Evolutionary conservation across 1,284 basidiomycete species (phyloP).

Genomic region (Heliocybe sulcata): DNA sequence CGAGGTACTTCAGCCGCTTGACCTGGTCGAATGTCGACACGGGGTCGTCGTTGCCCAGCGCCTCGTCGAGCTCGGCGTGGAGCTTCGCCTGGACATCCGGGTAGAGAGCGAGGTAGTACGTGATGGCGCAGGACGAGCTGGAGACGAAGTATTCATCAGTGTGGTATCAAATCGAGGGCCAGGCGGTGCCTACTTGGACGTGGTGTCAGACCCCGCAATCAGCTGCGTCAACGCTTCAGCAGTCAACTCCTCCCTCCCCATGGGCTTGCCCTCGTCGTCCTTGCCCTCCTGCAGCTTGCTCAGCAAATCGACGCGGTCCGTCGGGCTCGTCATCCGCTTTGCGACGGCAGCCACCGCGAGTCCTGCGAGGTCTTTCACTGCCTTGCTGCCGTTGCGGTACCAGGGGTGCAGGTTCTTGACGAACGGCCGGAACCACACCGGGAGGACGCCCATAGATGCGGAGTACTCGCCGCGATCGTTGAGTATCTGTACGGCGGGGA

Average conservation of each 20-base stretch:
- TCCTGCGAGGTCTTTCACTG: constrained; percentile 71
- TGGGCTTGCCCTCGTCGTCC: constrained; percentile 73
- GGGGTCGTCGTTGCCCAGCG: constrained; percentile 49
- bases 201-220: constrained; percentile 81
- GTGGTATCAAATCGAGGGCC: not conserved
- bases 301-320: constrained; percentile 72
- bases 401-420: constrained; percentile 61
- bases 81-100: constrained; percentile 64
- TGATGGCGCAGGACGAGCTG: constrained; percentile 80
- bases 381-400: constrained; percentile 64
- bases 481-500: constrained; percentile 81
- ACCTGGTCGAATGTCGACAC: constrained; percentile 52
- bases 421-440: constrained; percentile 63
- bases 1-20: constrained; percentile 68
- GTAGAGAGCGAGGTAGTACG: constrained; percentile 74
- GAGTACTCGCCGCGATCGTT: constrained; percentile 88
- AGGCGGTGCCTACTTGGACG: constrained; percentile 58
- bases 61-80: constrained; percentile 76
- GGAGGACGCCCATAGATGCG: constrained; percentile 78
- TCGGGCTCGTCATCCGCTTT: constrained; percentile 57
- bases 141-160: constrained; percentile 3
- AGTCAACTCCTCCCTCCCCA: constrained; percentile 78
- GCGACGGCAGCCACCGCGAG: constrained; percentile 81
- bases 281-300: constrained; percentile 72
- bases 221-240: constrained; percentile 84